Percentiles rank a stretch among this genome's conserved stretches.
phyloP scores from a whole-genome alignment of 1,284 basidiomycete species.

The Cronartium quercuum region DNA sequence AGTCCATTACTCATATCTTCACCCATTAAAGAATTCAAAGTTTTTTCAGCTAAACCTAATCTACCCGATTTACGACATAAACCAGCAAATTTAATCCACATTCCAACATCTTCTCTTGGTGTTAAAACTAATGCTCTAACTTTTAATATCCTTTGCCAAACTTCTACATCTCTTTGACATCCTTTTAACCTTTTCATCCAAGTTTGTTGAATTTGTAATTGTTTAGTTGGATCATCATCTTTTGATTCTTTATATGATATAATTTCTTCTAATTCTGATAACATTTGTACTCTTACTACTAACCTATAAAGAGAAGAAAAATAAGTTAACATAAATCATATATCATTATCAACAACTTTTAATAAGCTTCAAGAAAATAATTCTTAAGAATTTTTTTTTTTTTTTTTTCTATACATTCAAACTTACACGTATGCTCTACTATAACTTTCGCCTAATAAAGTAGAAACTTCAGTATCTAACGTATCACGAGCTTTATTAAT shows the following conservation, averaged over 20 bases:
- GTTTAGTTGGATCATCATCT: conserved; percentile 86
- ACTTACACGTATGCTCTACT: conserved; percentile 87
- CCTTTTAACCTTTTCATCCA: conserved; percentile 67
- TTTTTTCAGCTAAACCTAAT: conserved; percentile 89
- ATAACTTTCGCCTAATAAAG: conserved; percentile 91
- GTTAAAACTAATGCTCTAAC: conserved; percentile 88
- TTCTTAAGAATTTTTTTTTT: background rate
- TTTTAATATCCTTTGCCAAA: conserved; percentile 97
- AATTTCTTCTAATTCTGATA: conserved; percentile 97
- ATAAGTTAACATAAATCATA: too few species aligned
- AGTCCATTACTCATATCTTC: conserved; percentile 51
- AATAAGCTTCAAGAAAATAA: too few species aligned
- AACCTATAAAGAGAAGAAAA: conserved; percentile 55
- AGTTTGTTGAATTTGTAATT: conserved; percentile 71
- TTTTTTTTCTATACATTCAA: background rate
- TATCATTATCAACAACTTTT: too few species aligned
- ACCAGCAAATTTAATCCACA: conserved; percentile 94
- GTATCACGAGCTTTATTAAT: conserved; percentile 93
- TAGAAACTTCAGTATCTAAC: conserved; percentile 83
- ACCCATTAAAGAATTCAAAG: conserved; percentile 81
- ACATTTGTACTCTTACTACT: conserved; percentile 96
- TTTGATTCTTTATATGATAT: conserved; percentile 84
- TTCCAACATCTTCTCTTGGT: conserved; percentile 88
- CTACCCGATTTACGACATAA: conserved; percentile 77
- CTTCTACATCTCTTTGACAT: conserved; percentile 96